Conservation (phyloP, 2,329 filamentous ascomycete genomes). For the Ophiosphaerella herpotricha region DNA sequence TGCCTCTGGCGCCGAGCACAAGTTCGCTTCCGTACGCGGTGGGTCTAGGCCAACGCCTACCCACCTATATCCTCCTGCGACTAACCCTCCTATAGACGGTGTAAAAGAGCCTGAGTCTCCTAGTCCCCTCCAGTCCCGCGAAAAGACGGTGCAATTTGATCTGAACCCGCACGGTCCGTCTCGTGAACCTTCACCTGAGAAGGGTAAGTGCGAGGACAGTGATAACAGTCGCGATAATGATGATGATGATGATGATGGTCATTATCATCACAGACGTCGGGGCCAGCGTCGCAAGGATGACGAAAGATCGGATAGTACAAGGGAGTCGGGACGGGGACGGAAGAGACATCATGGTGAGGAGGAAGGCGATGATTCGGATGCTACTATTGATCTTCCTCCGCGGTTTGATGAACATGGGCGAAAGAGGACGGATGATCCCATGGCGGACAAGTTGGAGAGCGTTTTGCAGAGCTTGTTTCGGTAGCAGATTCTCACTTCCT, state of each 20-base stretch:
- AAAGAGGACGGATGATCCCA: slow-evolving; percentile 35
- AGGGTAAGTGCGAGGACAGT: slow-evolving; percentile 1
- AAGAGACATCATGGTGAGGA: slow-evolving; percentile 27
- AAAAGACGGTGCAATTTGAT: slow-evolving; percentile 48
- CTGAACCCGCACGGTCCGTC: slow-evolving; percentile 36
- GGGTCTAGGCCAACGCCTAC: slow-evolving; percentile 38
- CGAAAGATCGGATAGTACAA: slow-evolving; percentile 18
- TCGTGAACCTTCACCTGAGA: slow-evolving; percentile 18
- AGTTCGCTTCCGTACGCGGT: slow-evolving; percentile 35
- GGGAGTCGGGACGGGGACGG: slow-evolving; percentile 20
- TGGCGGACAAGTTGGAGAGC: slow-evolving; percentile 42
- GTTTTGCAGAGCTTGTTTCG: slow-evolving; percentile 38
- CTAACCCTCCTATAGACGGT: slow-evolving; percentile 27
- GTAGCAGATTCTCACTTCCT: slow-evolving; percentile 10
- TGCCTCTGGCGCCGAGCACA: slow-evolving; percentile 33
- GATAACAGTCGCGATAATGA: slow-evolving; percentile 5
- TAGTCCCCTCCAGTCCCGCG: slow-evolving; percentile 11
- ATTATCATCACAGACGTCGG: slow-evolving; percentile 5
- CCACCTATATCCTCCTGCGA: slow-evolving; percentile 12
- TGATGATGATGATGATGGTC: background rate
- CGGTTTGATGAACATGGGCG: slow-evolving; percentile 43
- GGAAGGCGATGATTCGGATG: slow-evolving; percentile 32
- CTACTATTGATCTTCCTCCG: slow-evolving; percentile 43
- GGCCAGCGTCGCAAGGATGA: slow-evolving; percentile 17
- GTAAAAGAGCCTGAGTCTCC: slow-evolving; percentile 19